Conservation (phyloP, 192 early-diverging fungal species). For the Backusella morwellensis region DNA sequence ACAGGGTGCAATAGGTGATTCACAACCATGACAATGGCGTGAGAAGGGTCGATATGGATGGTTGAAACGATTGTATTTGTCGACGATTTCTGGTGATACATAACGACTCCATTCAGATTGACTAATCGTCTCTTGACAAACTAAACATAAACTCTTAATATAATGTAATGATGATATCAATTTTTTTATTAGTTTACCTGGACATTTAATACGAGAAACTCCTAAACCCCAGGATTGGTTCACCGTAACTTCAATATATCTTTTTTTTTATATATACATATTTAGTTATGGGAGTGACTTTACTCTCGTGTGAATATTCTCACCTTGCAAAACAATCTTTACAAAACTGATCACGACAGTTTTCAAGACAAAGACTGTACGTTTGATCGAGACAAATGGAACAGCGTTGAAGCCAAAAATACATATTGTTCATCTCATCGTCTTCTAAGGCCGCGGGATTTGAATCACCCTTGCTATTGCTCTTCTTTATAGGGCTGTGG, state of each 20-base stretch:
- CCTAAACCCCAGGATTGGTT: constrained; percentile 55
- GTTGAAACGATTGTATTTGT: constrained; percentile 50
- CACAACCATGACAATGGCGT: constrained; percentile 47
- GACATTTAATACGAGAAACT: constrained; percentile 55
- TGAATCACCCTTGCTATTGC: neutral
- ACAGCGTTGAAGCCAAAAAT: constrained; percentile 37
- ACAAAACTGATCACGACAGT: constrained; percentile 38
- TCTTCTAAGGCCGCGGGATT: neutral
- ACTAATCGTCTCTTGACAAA: constrained; percentile 50
- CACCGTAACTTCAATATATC: constrained; percentile 56
- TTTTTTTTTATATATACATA: neutral
- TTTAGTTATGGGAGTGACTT: neutral
- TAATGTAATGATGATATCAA: neutral
- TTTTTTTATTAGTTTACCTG: constrained; percentile 23
- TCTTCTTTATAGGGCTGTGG: neutral
- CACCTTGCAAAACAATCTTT: constrained; percentile 37
- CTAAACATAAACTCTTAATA: constrained; percentile 7
- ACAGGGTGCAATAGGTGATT: constrained; percentile 38
- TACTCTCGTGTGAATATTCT: neutral
- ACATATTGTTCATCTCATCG: constrained; percentile 30
- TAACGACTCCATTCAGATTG: constrained; percentile 57
- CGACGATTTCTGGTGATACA: constrained; percentile 43
- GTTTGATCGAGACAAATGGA: constrained; percentile 37
- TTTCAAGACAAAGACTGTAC: constrained; percentile 30
- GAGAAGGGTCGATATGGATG: constrained; percentile 55